Percentiles rank a stretch among this genome's conserved stretches.
Conservation (phyloP, 2,329 filamentous ascomycete species). For the Alternaria brassicicola region DNA sequence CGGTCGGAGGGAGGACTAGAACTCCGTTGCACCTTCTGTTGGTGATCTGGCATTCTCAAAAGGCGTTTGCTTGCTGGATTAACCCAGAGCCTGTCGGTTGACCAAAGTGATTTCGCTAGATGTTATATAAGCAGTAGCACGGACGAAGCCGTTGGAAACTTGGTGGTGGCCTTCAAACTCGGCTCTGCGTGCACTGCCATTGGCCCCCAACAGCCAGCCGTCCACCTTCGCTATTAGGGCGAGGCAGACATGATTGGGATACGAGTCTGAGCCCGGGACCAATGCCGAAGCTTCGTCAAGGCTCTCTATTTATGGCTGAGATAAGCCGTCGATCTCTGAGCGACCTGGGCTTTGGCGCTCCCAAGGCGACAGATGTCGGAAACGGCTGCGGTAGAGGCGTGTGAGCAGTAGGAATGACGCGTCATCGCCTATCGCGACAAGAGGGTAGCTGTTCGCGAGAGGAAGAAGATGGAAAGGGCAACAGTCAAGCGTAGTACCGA, state of each 20-base stretch:
- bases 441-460: neutral
- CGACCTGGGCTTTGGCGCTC: conserved; percentile 1
- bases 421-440: neutral
- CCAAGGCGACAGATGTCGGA: neutral
- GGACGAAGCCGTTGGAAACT: conserved; percentile 2
- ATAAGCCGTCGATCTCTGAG: conserved; percentile 6
- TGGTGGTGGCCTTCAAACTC: conserved; percentile 7
- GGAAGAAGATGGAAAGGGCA: neutral
- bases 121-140: conserved; percentile 4
- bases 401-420: neutral
- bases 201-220: conserved; percentile 6
- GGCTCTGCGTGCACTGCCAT: conserved; percentile 11
- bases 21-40: neutral
- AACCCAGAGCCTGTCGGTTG: neutral
- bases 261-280: conserved; percentile 1
- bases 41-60: neutral
- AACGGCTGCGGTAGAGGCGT: neutral
- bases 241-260: conserved; percentile 19
- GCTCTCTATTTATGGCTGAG: conserved; percentile 13
- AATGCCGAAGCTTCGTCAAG: neutral
- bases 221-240: conserved; percentile 6
- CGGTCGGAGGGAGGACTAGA: neutral
- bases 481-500: neutral
- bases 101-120: neutral
- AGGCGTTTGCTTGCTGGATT: neutral